phyloP scores from a whole-genome alignment of 2,329 filamentous ascomycete genomes.

The Calonectria pseudoturangicola region DNA sequence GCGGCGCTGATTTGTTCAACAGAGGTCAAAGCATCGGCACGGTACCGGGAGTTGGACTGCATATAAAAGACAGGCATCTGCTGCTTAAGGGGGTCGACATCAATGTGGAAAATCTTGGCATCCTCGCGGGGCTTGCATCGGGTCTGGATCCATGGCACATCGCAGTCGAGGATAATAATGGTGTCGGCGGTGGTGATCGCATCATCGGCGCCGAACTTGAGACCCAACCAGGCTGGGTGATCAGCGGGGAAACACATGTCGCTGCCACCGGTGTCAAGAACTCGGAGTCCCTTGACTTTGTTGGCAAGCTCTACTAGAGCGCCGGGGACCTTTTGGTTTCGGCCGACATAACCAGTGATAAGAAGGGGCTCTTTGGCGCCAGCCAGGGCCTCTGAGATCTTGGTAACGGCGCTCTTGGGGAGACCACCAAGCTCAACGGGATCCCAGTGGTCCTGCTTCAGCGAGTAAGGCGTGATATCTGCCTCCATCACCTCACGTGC shows the following conservation, averaged over 20 bases:
- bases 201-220: slow-evolving; percentile 84
- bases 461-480: slow-evolving; percentile 82
- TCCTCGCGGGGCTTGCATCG: slow-evolving; percentile 74
- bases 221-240: slow-evolving; percentile 80
- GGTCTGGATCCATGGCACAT: slow-evolving; percentile 95
- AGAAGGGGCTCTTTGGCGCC: slow-evolving; percentile 80
- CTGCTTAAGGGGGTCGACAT: slow-evolving; percentile 80
- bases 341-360: slow-evolving; percentile 82
- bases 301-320: slow-evolving; percentile 81
- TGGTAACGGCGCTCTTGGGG: slow-evolving; percentile 69
- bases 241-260: slow-evolving; percentile 88
- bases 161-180: slow-evolving; percentile 90
- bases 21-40: slow-evolving; percentile 78
- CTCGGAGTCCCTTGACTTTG: slow-evolving; percentile 79
- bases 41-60: slow-evolving; percentile 77
- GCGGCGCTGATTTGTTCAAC: slow-evolving; percentile 81
- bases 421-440: slow-evolving; percentile 80
- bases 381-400: slow-evolving; percentile 78
- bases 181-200: slow-evolving; percentile 85
- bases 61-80: slow-evolving; percentile 86
- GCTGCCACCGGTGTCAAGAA: slow-evolving; percentile 85
- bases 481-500: slow-evolving; percentile 91
- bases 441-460: slow-evolving; percentile 83
- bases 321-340: slow-evolving; percentile 78
- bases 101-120: slow-evolving; percentile 77